Base-by-base conservation (phyloP, 2,329 filamentous ascomycete species). In the Colletotrichum liaoningense region DNA sequence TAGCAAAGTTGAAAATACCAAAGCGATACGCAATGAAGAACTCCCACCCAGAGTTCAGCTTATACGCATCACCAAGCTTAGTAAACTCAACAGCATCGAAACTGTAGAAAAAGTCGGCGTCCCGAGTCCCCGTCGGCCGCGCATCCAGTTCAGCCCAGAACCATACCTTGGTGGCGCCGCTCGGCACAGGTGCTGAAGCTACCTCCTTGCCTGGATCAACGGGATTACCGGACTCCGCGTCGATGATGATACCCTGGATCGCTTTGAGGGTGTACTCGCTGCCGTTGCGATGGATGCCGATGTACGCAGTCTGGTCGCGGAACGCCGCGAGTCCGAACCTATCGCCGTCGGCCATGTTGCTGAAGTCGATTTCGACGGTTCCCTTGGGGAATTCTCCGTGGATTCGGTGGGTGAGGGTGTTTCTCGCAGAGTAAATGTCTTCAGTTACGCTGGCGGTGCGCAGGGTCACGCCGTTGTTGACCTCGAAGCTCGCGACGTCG, bases 261-360 rank as follows among this genome's bases (percentile, higher is more conserved):
- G 85, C 77, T 4, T 80, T 75, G 0, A 85, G 73, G 6, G 76
- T 78, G 59, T 81, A 77, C 1, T 67, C 72, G 52, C 76, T 74
- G 1, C 79, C 81, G 14, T 81, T 79, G 60, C 84, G 84, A 70
- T 84, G 77, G 11, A 91, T 78, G 1, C 87, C 88, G 35, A 91
- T 87, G 77, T 86, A 91, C 0, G 87, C 87, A 0, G 83, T 84
- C 14, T 82, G 80, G 74, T 91, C 87, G 1, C 89, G 85, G 79
- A 91, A 88, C 5, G 87, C 80, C 0, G 87, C 85, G 0, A 89
- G 81, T 1, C 89, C 89, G 0, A 85, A 82, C 14, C 84, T 82
- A 72, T 91, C 89, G 2, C 89, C 89, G 63, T 86, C 83, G 0
- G 79, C 77, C 84, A 91, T 88, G 55, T 80, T 80, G 42, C 79